phyloP scores from a whole-genome alignment of 345 rosid genomes.

The Alliaria petiolata region DNA sequence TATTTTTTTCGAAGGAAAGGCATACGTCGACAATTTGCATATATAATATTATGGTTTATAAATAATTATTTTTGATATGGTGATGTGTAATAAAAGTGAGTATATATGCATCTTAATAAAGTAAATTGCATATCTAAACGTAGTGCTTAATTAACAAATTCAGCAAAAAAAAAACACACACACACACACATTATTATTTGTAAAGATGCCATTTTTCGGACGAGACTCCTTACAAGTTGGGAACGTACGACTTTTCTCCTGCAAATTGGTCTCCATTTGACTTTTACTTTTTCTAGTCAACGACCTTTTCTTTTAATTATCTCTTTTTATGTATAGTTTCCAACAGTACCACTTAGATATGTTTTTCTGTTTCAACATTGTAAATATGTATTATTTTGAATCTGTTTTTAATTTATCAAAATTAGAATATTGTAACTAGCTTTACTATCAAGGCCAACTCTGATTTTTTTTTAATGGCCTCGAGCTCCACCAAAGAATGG shows the following conservation, averaged over 20 bases:
- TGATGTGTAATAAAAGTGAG: conserved; percentile 14
- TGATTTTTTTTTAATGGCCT: neutral
- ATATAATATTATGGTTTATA: neutral
- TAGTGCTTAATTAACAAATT: conserved; percentile 23
- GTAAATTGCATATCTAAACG: conserved; percentile 26
- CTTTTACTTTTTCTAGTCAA: conserved; percentile 5
- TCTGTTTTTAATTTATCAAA: too few relatives aligned
- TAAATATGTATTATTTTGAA: too few relatives aligned
- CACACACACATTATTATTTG: too few relatives aligned
- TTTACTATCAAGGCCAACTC: neutral
- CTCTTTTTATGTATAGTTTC: neutral
- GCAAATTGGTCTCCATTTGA: conserved; percentile 10
- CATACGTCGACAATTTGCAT: neutral
- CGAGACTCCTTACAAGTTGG: conserved; percentile 18
- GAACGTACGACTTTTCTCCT: conserved; percentile 11
- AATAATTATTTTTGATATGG: neutral
- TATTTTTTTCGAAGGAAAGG: neutral
- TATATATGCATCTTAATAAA: conserved; percentile 36
- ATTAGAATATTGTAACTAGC: neutral
- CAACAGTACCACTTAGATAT: neutral
- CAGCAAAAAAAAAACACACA: too few relatives aligned
- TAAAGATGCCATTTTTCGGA: conserved; percentile 21
- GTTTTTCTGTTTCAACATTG: neutral
- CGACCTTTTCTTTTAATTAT: neutral
- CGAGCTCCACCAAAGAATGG: neutral